Evolutionary conservation across 495 filamentous ascomycete species (phyloP).

Genomic region (Trichoderma reesei): DNA sequence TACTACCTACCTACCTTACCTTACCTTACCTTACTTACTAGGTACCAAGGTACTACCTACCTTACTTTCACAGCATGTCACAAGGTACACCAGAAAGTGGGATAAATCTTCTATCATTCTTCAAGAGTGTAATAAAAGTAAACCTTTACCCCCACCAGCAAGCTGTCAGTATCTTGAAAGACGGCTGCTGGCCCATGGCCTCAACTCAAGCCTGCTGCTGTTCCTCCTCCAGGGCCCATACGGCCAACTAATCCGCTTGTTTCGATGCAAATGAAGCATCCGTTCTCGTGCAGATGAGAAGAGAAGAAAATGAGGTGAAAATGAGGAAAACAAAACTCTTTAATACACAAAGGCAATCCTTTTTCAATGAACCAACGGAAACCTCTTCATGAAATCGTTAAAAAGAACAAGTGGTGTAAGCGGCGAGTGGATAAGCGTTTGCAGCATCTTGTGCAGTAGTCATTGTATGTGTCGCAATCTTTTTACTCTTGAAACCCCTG

Average conservation of each 20-base stretch:
- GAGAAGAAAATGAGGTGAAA: conserved; percentile 9
- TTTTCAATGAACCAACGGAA: background rate
- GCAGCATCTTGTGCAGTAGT: background rate
- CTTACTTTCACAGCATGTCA: background rate
- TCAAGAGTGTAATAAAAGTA: background rate
- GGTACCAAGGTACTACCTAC: too few relatives aligned
- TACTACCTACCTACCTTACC: too few relatives aligned
- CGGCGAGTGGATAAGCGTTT: background rate
- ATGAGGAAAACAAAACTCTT: conserved; percentile 15
- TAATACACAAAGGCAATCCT: background rate
- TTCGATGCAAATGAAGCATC: background rate
- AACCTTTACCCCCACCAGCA: background rate
- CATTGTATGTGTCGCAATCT: background rate
- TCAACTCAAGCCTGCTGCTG: background rate
- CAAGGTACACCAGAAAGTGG: background rate
- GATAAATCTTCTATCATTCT: conserved; percentile 1
- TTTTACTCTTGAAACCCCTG: conserved; percentile 1
- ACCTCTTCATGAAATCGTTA: conserved; percentile 2
- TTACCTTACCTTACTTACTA: too few relatives aligned
- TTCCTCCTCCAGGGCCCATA: background rate
- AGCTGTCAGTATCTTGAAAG: background rate
- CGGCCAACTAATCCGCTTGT: conserved; percentile 3
- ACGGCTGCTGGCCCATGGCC: background rate
- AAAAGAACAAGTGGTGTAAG: background rate
- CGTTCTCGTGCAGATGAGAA: background rate